Conservation (phyloP, 2,329 filamentous ascomycete species). For the Fusarium bactridioides region DNA sequence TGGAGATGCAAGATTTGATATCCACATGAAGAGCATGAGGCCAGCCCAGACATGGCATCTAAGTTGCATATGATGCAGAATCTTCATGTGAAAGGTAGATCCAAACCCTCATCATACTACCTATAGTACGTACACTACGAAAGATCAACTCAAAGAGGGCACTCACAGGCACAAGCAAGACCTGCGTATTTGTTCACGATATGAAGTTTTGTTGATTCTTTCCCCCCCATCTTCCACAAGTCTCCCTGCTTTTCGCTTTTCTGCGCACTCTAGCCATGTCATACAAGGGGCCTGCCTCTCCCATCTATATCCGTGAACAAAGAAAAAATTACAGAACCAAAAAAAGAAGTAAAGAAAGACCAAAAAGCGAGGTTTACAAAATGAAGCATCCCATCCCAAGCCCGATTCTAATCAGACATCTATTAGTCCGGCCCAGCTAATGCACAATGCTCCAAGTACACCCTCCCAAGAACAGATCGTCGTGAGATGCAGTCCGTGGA, state of each 20-base stretch:
- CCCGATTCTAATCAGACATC: constrained; percentile 42
- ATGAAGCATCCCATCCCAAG: constrained; percentile 37
- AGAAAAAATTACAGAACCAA: constrained; percentile 33
- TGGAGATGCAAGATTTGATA: constrained; percentile 17
- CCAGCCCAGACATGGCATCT: neutral
- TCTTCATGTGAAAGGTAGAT: neutral
- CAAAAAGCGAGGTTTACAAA: constrained; percentile 32
- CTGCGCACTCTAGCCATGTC: constrained; percentile 35
- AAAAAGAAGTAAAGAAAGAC: constrained; percentile 30
- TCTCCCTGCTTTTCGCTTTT: constrained; percentile 33
- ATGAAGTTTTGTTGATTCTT: constrained; percentile 9
- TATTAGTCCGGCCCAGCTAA: constrained; percentile 43
- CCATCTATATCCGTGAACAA: constrained; percentile 37
- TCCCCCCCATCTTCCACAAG: neutral
- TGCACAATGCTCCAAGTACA: constrained; percentile 43
- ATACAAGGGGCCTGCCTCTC: constrained; percentile 35
- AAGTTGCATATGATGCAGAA: neutral
- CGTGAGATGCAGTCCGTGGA: constrained; percentile 25
- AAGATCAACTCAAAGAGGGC: neutral
- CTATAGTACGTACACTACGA: neutral
- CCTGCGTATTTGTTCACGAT: constrained; percentile 15
- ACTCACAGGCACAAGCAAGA: neutral
- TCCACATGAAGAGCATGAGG: constrained; percentile 4
- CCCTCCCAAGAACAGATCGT: constrained; percentile 40
- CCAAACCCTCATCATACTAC: neutral